Evolutionary conservation across 2,329 filamentous ascomycete species (phyloP).

Genomic region (Chrysosporium queenslandicum): DNA sequence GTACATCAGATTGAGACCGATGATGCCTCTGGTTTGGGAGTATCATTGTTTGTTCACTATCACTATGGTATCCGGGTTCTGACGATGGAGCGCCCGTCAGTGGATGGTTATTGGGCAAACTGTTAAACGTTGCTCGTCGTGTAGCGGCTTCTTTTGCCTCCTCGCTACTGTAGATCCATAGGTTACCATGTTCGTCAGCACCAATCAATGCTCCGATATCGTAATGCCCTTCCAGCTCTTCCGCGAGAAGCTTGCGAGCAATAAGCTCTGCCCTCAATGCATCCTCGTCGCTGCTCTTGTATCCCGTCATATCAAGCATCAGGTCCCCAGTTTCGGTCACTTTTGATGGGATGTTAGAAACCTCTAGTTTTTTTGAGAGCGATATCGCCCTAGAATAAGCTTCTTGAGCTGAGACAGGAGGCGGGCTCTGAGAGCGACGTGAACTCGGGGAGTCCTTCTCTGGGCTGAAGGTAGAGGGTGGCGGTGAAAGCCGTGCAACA

Average conservation of each 20-base stretch:
- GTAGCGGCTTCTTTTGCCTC: slow-evolving; percentile 85
- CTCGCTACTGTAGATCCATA: slow-evolving; percentile 99
- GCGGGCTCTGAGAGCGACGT: slow-evolving; percentile 61
- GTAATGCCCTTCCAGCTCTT: slow-evolving; percentile 89
- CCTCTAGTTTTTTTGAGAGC: slow-evolving; percentile 76
- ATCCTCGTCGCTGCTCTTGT: slow-evolving; percentile 89
- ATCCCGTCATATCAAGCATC: slow-evolving; percentile 96
- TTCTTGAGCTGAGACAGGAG: slow-evolving; percentile 59
- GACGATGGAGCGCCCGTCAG: slow-evolving; percentile 70
- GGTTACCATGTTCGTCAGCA: slow-evolving; percentile 86
- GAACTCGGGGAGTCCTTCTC: slow-evolving; percentile 10
- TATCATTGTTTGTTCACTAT: slow-evolving; percentile 57
- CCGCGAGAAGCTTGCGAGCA: slow-evolving; percentile 79
- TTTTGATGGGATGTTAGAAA: slow-evolving; percentile 82
- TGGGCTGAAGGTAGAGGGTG: neutral
- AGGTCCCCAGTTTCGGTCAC: slow-evolving; percentile 89
- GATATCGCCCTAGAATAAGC: slow-evolving; percentile 74
- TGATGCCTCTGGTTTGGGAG: slow-evolving; percentile 44
- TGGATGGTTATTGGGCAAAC: slow-evolving; percentile 41
- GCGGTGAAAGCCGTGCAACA: slow-evolving; percentile 3
- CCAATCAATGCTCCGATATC: slow-evolving; percentile 93
- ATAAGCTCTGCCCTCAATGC: slow-evolving; percentile 86
- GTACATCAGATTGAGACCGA: slow-evolving; percentile 57
- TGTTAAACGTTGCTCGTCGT: slow-evolving; percentile 47
- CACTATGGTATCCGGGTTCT: slow-evolving; percentile 91